Evolutionary conservation across 2,329 filamentous ascomycete genomes (phyloP).

Genomic region (Bertia moriformis): DNA sequence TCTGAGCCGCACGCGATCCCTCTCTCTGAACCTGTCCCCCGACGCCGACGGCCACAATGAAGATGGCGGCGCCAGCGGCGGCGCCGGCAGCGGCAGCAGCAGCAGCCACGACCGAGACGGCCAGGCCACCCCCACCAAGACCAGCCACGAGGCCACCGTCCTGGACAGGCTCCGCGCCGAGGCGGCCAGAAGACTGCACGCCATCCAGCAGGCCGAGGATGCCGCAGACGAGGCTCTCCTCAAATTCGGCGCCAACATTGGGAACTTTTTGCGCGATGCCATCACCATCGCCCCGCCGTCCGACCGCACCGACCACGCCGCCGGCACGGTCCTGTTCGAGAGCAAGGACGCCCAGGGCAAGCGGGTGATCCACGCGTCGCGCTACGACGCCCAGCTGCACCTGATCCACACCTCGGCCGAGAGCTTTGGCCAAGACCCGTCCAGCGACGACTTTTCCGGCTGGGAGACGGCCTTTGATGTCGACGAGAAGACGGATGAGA

Average conservation of each 20-base stretch:
- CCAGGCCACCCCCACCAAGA: conserved; percentile 28
- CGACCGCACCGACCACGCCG: conserved; percentile 25
- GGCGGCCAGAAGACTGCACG: conserved; percentile 70
- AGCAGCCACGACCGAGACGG: conserved; percentile 17
- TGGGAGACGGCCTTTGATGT: conserved; percentile 68
- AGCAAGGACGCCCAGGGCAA: conserved; percentile 83
- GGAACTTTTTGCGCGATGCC: conserved; percentile 79
- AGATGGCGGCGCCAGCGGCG: conserved; percentile 13
- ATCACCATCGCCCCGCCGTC: conserved; percentile 71
- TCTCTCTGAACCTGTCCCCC: conserved; percentile 43
- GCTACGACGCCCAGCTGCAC: conserved; percentile 90
- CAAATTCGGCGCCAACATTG: conserved; percentile 77
- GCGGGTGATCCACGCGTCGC: conserved; percentile 82
- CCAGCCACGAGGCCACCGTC: conserved; percentile 42
- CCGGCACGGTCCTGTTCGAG: conserved; percentile 68
- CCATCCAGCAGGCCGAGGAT: conserved; percentile 83
- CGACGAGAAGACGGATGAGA: conserved; percentile 71
- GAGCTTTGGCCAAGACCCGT: conserved; percentile 71
- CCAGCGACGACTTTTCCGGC: conserved; percentile 55
- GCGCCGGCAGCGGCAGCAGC: conserved; percentile 8
- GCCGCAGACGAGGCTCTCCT: conserved; percentile 89
- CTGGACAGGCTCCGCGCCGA: conserved; percentile 64
- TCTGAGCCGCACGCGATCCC: conserved; percentile 57
- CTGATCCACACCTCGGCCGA: conserved; percentile 79
- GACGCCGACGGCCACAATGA: conserved; percentile 9